A percentile compares a stretch with the other conserved stretches of the same genome.
Evolutionary conservation across 1,284 basidiomycete species (phyloP).

Genomic region (Puccinia hordei): DNA sequence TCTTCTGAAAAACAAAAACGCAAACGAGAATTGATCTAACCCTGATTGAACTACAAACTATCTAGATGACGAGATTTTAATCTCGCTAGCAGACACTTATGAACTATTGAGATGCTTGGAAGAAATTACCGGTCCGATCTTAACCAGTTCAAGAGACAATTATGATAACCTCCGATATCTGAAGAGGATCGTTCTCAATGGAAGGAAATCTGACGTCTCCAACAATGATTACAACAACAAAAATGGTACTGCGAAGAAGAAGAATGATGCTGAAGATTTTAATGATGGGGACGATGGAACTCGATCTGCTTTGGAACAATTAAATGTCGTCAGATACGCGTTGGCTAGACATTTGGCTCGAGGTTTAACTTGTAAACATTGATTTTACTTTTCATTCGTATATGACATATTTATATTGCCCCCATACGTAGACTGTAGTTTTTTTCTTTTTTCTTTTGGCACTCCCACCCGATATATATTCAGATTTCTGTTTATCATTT

Average conservation of each 20-base stretch:
- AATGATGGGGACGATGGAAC: slow-evolving; percentile 18
- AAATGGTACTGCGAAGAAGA: neutral
- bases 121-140: slow-evolving; percentile 36
- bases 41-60: neutral
- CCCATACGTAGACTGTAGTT: neutral
- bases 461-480: too few relatives aligned
- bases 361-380: slow-evolving; percentile 48
- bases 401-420: neutral
- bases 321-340: slow-evolving; percentile 42
- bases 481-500: neutral
- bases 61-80: slow-evolving; percentile 48
- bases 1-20: too few relatives aligned
- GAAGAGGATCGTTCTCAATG: slow-evolving; percentile 22
- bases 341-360: slow-evolving; percentile 41
- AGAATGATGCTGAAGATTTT: neutral
- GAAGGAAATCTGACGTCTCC: neutral
- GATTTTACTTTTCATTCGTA: neutral
- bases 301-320: slow-evolving; percentile 26
- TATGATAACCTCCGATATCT: slow-evolving; percentile 45
- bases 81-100: slow-evolving; percentile 38
- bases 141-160: slow-evolving; percentile 9
- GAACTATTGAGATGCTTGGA: slow-evolving; percentile 50
- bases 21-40: neutral
- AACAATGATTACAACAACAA: neutral
- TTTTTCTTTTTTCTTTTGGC: neutral